These are phyloP conservation scores for Geotrichum cucujoidarum DNA, from an alignment of 1,139 yeast species.

Conservation along the genomic window DNA sequence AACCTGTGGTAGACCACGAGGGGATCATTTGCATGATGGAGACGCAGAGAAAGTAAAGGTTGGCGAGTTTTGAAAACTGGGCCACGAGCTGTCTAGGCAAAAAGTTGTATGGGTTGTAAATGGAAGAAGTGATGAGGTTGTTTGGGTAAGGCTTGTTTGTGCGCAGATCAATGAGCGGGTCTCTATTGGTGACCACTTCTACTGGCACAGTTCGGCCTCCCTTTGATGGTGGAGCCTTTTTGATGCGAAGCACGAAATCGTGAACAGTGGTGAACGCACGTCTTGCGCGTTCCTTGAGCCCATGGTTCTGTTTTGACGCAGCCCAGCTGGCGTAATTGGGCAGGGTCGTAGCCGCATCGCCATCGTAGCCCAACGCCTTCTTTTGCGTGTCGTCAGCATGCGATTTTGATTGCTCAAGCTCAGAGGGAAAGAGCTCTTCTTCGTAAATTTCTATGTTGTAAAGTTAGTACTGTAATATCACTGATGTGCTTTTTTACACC, in stretches of 20 bases:
- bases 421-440: conserved; percentile 23
- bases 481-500: background rate
- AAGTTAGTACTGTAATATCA: conserved; percentile 9
- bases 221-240: conserved; percentile 48
- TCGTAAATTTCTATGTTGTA: conserved; percentile 25
- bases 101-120: conserved; percentile 75
- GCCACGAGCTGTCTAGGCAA: conserved; percentile 84
- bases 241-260: conserved; percentile 42
- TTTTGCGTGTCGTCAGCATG: conserved; percentile 15
- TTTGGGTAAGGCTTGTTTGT: conserved; percentile 55
- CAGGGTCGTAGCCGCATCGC: conserved; percentile 22
- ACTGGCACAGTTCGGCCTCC: conserved; percentile 78
- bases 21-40: conserved; percentile 95
- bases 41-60: conserved; percentile 74
- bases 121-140: conserved; percentile 78
- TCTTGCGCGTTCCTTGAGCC: conserved; percentile 18
- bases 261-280: conserved; percentile 11
- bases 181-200: conserved; percentile 30
- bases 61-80: conserved; percentile 89
- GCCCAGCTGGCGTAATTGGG: conserved; percentile 33
- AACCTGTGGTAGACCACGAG: conserved; percentile 95
- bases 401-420: conserved; percentile 17
- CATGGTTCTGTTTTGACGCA: conserved; percentile 24
- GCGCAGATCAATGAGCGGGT: conserved; percentile 57
- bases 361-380: conserved; percentile 23